Evolutionary conservation across 163 green algal genomes (phyloP).

Genomic region (Chlamydomonas reinhardtii): DNA sequence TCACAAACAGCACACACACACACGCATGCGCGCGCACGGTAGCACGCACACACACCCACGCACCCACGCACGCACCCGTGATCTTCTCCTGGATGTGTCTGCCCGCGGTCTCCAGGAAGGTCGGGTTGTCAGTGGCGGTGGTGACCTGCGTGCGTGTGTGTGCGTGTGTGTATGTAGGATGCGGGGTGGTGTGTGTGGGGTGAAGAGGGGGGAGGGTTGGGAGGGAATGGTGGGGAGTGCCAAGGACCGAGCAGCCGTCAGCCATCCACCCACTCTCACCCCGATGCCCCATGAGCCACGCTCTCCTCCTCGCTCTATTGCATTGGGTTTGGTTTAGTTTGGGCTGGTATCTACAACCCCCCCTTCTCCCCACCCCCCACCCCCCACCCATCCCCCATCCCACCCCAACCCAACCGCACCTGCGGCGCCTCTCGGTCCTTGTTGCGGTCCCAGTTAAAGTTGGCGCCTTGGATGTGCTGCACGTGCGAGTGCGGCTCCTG

Average conservation of each 20-base stretch:
- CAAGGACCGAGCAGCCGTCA: too few species aligned
- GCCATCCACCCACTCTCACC: too few species aligned
- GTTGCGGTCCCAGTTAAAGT: constrained; percentile 45
- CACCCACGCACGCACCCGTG: constrained; percentile 1
- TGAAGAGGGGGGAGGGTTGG: not conserved
- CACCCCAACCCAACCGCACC: not conserved
- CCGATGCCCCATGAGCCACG: too few species aligned
- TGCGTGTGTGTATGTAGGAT: not conserved
- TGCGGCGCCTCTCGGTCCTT: constrained; percentile 22
- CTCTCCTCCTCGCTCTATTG: too few species aligned
- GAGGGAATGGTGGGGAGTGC: not conserved
- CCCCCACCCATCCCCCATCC: too few species aligned
- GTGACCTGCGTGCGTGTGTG: not conserved
- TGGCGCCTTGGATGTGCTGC: constrained; percentile 35
- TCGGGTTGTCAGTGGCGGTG: constrained; percentile 22
- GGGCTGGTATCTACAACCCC: too few species aligned
- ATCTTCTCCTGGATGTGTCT: constrained; percentile 8
- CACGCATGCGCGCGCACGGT: too few species aligned
- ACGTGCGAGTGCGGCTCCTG: constrained; percentile 19
- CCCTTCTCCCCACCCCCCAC: too few species aligned
- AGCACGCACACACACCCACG: not conserved
- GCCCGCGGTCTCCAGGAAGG: constrained; percentile 3
- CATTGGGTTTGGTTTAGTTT: too few species aligned
- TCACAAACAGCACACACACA: too few species aligned
- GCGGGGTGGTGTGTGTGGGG: too few species aligned